Base-by-base conservation (phyloP, 2,329 filamentous ascomycete genomes). In the Emmonsiellopsis sp. region DNA sequence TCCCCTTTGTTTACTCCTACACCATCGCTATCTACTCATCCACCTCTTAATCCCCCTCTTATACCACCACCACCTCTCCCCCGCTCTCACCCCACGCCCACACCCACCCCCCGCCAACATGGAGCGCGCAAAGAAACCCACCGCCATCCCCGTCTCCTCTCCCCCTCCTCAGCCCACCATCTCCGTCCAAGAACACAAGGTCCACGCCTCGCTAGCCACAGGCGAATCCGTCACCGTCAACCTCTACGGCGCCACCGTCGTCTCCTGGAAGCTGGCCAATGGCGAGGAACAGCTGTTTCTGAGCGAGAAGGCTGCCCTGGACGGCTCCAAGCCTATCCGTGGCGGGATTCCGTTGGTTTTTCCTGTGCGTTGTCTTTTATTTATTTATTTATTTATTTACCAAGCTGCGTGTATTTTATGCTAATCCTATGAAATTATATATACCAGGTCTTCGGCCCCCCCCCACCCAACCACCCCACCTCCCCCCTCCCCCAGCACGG, bases 311-410 rank as follows among this genome's bases (percentile, higher is more conserved):
- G 87, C 91, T 44, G 82, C 82, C 64, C 76, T 95, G 54, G 91
- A 97, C 67, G 92, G 93, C 51, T 85, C 79, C 61, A 95, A 95
- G 76, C 80, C 92, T 26, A 91, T 97, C 51, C 81, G 93, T 58
- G 93, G 93, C 54, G 92, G 92, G 11, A 89, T 97, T 62, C 92
- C 92, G 4, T 74, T 97, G 50, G 90, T 96, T 37, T 97, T 96
- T 67, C 92, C 92, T 7, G 91, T 95, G 78, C 59, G 82, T 75
- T 43, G 55, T n/a, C 13, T 15, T 34, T 43, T 54, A 10, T 43
- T 50, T 15, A 15, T 30, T 30, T 11, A 40, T 52, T 1, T 16
- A 7, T 40, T 3, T 2, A 31, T 20, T 3, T 10, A 9, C 9
- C 2, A n/a, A 40, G n/a, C 34, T 38, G 8, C 41, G 35, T 31